Base-by-base conservation (phyloP, 1,139 yeast species). In the Pichia sp. region DNA sequence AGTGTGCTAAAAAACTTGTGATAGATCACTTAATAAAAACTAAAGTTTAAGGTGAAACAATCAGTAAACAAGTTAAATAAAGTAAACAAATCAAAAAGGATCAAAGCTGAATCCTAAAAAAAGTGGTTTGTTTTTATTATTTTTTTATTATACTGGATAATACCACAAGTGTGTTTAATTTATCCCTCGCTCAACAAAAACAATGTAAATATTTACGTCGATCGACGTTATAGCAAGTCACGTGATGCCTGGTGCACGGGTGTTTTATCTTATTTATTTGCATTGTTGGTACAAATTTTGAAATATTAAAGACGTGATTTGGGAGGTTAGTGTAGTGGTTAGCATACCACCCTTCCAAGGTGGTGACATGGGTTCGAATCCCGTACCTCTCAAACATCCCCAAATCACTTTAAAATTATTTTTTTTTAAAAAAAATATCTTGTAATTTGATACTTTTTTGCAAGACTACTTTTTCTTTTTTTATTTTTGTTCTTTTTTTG, bases 311-410 rank as follows among this genome's bases (percentile, higher is more conserved):
- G 3, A 23, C 6, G 26, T 40, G 32, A 34, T 33, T 46, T 50
- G 61, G 61, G 60, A 52, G 57, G 55, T 57, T 66, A 63, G 70
- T 66, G 70, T 66, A 66, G 70, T 64, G 70, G 70, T 65, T 64
- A 66, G 66, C 70, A 66, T 66, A 60, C 68, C 65, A 63, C 82
- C 83, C 84, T 78, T 78, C 84, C 84, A 78, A 78, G 83, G 83
- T 74, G 76, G 77, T 67, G 82, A 72, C 80, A 75, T 69, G 83
- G 83, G 84, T 78, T 78, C 84, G 82, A 78, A 76, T 78, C 83
- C 80, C 84, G 79, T 75, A 76, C 76, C 79, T 73, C 79, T 76
- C 83, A 77, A 55, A 54, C 53, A 61, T 65, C 66, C 63, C 21
- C 37, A 35, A 36, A 22, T 36, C 57, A n/a, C n/a, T n/a, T n/a